phyloP scores from a whole-genome alignment of 345 rosid species.

The Linum lewisii region DNA sequence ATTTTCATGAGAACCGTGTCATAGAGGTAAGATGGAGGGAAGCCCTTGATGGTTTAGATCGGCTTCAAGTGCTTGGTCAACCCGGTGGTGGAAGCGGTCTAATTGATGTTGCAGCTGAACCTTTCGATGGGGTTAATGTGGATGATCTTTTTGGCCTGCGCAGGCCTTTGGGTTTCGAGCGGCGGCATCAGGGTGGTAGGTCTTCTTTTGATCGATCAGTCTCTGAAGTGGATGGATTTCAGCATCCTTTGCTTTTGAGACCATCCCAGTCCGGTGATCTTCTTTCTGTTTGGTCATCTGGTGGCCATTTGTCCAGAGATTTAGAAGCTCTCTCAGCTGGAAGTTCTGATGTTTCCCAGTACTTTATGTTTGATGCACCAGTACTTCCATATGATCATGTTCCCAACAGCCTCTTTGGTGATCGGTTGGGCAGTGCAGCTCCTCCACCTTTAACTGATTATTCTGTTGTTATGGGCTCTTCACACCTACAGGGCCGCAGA shows the following conservation, averaged over 20 bases:
- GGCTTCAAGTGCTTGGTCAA: constrained; percentile 82
- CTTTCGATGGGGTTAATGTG: constrained; percentile 92
- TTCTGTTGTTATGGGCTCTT: constrained; percentile 67
- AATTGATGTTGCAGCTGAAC: constrained; percentile 84
- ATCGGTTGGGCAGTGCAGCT: constrained; percentile 53
- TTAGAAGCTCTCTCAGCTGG: constrained; percentile 61
- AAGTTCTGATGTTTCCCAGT: constrained; percentile 66
- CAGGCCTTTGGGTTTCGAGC: constrained; percentile 81
- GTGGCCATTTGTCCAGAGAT: constrained; percentile 63
- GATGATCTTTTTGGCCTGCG: constrained; percentile 90
- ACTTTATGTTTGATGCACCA: constrained; percentile 93
- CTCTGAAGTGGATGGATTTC: constrained; percentile 73
- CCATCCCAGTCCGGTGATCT: constrained; percentile 68
- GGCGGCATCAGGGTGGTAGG: constrained; percentile 69
- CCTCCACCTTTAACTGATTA: constrained; percentile 75
- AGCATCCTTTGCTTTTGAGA: constrained; percentile 80
- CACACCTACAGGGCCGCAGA: constrained; percentile 58
- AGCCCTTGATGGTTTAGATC: constrained; percentile 90
- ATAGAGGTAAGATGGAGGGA: constrained; percentile 96
- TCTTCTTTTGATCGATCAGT: constrained; percentile 65
- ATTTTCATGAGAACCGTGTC: constrained; percentile 78
- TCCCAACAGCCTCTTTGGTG: constrained; percentile 54
- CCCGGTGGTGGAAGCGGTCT: constrained; percentile 64
- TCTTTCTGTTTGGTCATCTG: constrained; percentile 52
- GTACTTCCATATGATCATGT: constrained; percentile 70